These are phyloP conservation scores for Ogataea pignaliae DNA, from an alignment of 805 yeast species.

Conservation along the genomic window DNA sequence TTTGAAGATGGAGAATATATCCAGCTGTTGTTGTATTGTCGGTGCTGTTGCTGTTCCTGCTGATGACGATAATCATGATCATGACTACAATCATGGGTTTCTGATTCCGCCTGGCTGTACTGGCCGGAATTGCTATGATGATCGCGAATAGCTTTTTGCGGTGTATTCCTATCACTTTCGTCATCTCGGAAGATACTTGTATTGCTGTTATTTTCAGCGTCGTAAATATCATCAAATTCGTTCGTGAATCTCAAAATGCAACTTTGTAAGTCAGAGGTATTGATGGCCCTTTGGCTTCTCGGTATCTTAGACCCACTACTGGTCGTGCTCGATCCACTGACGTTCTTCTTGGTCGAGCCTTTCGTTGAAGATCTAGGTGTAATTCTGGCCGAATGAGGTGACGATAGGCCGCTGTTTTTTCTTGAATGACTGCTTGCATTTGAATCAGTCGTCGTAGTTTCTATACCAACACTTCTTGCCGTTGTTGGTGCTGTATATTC, in stretches of 20 bases:
- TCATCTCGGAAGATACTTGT: constrained; percentile 28
- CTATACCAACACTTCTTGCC: not conserved
- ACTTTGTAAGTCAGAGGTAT: constrained; percentile 37
- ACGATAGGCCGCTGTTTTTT: not conserved
- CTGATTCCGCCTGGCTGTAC: no score
- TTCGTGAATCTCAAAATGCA: constrained; percentile 36
- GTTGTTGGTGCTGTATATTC: constrained; percentile 1
- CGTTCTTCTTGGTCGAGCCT: constrained; percentile 2
- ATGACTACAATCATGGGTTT: not conserved
- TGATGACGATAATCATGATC: not conserved
- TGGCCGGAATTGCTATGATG: no score
- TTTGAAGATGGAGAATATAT: not conserved
- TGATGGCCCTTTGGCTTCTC: constrained; percentile 27
- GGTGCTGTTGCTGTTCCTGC: constrained; percentile 1
- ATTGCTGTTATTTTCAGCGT: constrained; percentile 21
- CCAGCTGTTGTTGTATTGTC: not conserved
- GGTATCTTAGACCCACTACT: constrained; percentile 16
- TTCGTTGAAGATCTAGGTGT: constrained; percentile 13
- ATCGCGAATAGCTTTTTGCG: not conserved
- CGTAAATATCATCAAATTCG: constrained; percentile 37
- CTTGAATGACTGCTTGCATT: not conserved
- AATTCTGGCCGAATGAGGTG: not conserved
- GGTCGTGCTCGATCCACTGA: constrained; percentile 6
- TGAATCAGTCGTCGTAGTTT: not conserved
- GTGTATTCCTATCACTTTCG: constrained; percentile 4